These are phyloP conservation scores for Fragosphaeria purpurea DNA, from an alignment of 2,329 filamentous ascomycete genomes.

Conservation along the genomic window DNA sequence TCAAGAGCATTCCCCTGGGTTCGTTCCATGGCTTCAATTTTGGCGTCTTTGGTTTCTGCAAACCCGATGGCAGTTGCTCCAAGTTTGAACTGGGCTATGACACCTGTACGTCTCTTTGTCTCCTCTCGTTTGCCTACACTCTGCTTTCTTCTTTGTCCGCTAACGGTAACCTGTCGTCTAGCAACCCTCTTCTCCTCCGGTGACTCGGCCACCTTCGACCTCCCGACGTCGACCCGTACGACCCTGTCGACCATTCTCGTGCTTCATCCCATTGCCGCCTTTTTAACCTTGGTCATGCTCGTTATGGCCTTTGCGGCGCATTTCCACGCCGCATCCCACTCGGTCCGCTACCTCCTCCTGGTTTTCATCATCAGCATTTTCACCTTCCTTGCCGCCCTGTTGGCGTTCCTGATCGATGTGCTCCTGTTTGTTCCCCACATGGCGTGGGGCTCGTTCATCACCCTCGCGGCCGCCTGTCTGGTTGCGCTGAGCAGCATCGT, in stretches of 20 bases:
- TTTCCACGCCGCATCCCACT: constrained; percentile 80
- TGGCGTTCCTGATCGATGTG: constrained; percentile 89
- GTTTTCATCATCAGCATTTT: constrained; percentile 81
- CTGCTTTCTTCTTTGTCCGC: constrained; percentile 1
- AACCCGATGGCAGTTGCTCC: constrained; percentile 51
- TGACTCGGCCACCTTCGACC: constrained; percentile 40
- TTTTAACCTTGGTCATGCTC: constrained; percentile 78
- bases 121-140: neutral
- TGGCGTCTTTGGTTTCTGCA: constrained; percentile 88
- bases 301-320: constrained; percentile 71
- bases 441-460: constrained; percentile 89
- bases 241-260: constrained; percentile 82
- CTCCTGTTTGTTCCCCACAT: constrained; percentile 90
- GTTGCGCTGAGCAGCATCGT: constrained; percentile 74
- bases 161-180: neutral
- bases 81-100: constrained; percentile 75
- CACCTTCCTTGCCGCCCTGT: constrained; percentile 65
- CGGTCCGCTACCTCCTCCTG: constrained; percentile 73
- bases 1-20: constrained; percentile 75
- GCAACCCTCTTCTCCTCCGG: constrained; percentile 8
- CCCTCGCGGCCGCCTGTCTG: constrained; percentile 78
- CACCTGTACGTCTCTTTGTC: constrained; percentile 49
- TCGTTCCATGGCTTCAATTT: constrained; percentile 68
- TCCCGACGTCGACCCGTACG: constrained; percentile 41
- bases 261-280: constrained; percentile 81